A percentile compares a stretch with the other conserved stretches of the same genome.
Conservation (phyloP, 192 early-diverging fungal species). For the Gigaspora rosea region DNA sequence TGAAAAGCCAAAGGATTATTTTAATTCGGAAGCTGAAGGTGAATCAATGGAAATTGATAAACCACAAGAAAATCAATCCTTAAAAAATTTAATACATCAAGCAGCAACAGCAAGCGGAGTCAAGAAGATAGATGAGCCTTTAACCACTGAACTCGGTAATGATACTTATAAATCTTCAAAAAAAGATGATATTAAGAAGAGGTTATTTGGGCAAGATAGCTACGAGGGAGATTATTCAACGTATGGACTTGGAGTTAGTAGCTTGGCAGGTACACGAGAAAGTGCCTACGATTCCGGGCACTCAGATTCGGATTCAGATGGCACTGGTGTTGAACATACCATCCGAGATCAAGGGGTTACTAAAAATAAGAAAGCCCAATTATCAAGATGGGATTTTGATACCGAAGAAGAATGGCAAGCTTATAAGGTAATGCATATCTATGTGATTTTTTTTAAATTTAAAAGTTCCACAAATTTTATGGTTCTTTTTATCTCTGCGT, state of each 20-base stretch:
- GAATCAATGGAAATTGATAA: slow-evolving; percentile 22
- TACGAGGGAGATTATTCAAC: slow-evolving; percentile 47
- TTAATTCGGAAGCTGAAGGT: slow-evolving; percentile 35
- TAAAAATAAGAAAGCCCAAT: slow-evolving; percentile 68
- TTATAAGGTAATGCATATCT: slow-evolving; percentile 51
- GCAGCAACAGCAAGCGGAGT: slow-evolving; percentile 11
- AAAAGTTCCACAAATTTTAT: neutral
- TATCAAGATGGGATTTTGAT: slow-evolving; percentile 78
- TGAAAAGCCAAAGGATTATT: slow-evolving; percentile 39
- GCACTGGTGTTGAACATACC: slow-evolving; percentile 13
- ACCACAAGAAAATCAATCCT: neutral
- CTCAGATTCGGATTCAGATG: slow-evolving; percentile 50
- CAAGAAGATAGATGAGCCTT: slow-evolving; percentile 23
- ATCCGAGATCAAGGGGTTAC: slow-evolving; percentile 65
- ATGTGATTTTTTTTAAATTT: neutral
- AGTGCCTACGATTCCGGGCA: slow-evolving; percentile 54
- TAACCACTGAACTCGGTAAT: neutral
- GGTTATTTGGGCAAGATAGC: slow-evolving; percentile 8
- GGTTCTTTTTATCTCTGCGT: neutral
- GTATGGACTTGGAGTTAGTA: slow-evolving; percentile 46
- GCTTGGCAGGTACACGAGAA: slow-evolving; percentile 31
- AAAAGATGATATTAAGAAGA: slow-evolving; percentile 20
- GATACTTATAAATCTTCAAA: slow-evolving; percentile 18
- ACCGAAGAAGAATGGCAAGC: slow-evolving; percentile 72
- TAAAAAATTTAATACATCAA: slow-evolving; percentile 25